These are phyloP conservation scores for Pythium periplocum DNA, from an alignment of 352 stramenopile species.

Conservation along the genomic window DNA sequence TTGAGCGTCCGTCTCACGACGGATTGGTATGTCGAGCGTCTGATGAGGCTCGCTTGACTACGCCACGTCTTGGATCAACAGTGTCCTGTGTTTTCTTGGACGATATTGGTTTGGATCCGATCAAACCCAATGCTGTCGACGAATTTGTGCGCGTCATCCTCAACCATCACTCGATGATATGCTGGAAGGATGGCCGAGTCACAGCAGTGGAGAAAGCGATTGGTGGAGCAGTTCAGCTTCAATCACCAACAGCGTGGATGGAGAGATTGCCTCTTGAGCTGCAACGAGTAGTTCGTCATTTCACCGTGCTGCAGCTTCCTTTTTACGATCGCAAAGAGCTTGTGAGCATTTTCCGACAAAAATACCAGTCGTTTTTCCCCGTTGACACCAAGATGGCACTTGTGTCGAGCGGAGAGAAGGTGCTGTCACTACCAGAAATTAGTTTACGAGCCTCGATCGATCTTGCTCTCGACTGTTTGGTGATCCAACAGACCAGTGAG, in stretches of 20 bases:
- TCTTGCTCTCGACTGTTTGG: conserved; percentile 31
- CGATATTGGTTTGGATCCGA: conserved; percentile 22
- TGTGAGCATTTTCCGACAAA: conserved; percentile 36
- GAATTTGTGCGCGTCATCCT: conserved; percentile 48
- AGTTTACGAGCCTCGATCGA: conserved; percentile 51
- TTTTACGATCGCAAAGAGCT: conserved; percentile 40
- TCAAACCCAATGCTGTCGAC: conserved; percentile 9
- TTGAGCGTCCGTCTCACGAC: conserved; percentile 9
- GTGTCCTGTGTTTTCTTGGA: conserved; percentile 49
- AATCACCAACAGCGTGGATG: neutral
- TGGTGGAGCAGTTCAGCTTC: conserved; percentile 30
- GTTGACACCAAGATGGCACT: neutral
- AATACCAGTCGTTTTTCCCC: conserved; percentile 2
- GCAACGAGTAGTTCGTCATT: conserved; percentile 42
- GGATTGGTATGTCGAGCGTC: no score
- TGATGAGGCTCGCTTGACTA: no score
- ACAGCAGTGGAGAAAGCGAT: conserved; percentile 28
- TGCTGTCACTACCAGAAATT: conserved; percentile 36
- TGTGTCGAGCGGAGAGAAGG: conserved; percentile 3
- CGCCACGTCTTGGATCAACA: no score
- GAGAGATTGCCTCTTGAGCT: neutral
- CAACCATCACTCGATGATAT: conserved; percentile 37
- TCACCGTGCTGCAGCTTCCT: conserved; percentile 36
- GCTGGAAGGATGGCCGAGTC: conserved; percentile 23
- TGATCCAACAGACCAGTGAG: conserved; percentile 25